Conservation (phyloP, 2,329 filamentous ascomycete genomes). For the Ophiostoma himal-ulmi region DNA sequence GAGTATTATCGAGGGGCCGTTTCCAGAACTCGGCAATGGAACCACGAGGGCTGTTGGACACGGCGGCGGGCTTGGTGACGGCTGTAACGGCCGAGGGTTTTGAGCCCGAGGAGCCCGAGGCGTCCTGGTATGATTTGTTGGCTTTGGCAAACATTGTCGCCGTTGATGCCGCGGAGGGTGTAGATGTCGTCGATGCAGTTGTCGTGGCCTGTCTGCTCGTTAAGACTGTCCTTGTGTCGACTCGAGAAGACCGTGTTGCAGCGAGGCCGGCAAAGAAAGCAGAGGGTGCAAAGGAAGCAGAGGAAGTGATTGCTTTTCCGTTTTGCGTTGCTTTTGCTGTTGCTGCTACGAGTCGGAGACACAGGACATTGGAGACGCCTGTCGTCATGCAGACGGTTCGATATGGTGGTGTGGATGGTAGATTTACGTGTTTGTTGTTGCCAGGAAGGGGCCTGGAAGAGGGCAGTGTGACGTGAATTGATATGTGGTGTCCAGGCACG, state of each 20-base stretch:
- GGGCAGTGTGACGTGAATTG: conserved; percentile 9
- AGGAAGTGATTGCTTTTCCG: conserved; percentile 17
- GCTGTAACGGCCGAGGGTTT: conserved; percentile 22
- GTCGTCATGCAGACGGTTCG: conserved; percentile 29
- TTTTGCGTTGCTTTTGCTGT: conserved; percentile 9
- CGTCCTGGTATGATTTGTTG: conserved; percentile 32
- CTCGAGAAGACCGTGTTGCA: not conserved
- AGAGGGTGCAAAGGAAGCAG: not conserved
- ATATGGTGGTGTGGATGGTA: conserved; percentile 10
- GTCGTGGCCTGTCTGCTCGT: not conserved
- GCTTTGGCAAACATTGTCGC: conserved; percentile 32
- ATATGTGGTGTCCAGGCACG: conserved; percentile 11
- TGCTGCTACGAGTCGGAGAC: conserved; percentile 26
- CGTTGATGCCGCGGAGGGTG: too few species aligned
- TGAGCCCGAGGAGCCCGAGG: not conserved
- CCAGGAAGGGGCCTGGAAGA: not conserved
- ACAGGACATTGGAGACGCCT: conserved; percentile 22
- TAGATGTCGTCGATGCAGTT: not conserved
- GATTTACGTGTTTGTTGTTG: conserved; percentile 6
- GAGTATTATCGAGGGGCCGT: conserved; percentile 21
- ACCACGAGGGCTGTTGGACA: conserved; percentile 39
- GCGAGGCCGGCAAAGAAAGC: not conserved
- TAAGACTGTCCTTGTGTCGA: not conserved
- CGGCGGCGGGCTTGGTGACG: conserved; percentile 16
- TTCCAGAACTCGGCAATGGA: conserved; percentile 31